Conservation (phyloP, 2,329 filamentous ascomycete species). For the Arthrinium phaeospermum region DNA sequence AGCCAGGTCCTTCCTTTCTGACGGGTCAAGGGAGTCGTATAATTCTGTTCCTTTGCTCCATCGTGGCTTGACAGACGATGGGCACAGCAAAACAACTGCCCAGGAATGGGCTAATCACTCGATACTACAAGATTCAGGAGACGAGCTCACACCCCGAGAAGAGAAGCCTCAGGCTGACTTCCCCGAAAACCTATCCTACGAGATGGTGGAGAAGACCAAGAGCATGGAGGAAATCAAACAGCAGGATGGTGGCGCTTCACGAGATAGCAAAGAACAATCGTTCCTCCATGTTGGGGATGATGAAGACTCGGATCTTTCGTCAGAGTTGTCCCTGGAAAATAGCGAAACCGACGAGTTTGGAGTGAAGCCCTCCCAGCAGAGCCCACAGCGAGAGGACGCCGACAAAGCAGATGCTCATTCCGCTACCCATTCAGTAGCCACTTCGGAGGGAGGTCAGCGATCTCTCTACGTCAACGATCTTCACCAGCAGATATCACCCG, state of each 20-base stretch:
- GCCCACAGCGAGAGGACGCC: neutral
- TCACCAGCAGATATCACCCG: slow-evolving; percentile 47
- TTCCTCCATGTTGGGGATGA: slow-evolving; percentile 48
- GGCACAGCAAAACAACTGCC: slow-evolving; percentile 46
- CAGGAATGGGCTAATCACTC: slow-evolving; percentile 62
- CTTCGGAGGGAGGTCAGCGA: slow-evolving; percentile 2
- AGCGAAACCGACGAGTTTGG: slow-evolving; percentile 42
- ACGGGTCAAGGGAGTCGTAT: slow-evolving; percentile 75
- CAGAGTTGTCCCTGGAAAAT: slow-evolving; percentile 63
- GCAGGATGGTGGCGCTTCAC: slow-evolving; percentile 27
- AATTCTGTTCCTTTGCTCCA: slow-evolving; percentile 79
- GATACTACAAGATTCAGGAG: slow-evolving; percentile 55
- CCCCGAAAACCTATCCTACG: slow-evolving; percentile 53
- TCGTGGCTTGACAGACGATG: slow-evolving; percentile 63
- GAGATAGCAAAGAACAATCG: slow-evolving; percentile 23
- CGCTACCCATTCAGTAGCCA: neutral
- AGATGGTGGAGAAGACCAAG: slow-evolving; percentile 59
- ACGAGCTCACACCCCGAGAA: slow-evolving; percentile 26
- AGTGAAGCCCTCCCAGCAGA: slow-evolving; percentile 23
- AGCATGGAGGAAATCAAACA: slow-evolving; percentile 54
- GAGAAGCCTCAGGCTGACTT: slow-evolving; percentile 24
- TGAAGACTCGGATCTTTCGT: slow-evolving; percentile 64
- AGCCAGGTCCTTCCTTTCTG: slow-evolving; percentile 57
- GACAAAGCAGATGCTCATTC: neutral
- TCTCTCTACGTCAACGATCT: slow-evolving; percentile 31